Evolutionary conservation across 2,329 filamentous ascomycete species (phyloP).

Genomic region (Diaporthe destruens): DNA sequence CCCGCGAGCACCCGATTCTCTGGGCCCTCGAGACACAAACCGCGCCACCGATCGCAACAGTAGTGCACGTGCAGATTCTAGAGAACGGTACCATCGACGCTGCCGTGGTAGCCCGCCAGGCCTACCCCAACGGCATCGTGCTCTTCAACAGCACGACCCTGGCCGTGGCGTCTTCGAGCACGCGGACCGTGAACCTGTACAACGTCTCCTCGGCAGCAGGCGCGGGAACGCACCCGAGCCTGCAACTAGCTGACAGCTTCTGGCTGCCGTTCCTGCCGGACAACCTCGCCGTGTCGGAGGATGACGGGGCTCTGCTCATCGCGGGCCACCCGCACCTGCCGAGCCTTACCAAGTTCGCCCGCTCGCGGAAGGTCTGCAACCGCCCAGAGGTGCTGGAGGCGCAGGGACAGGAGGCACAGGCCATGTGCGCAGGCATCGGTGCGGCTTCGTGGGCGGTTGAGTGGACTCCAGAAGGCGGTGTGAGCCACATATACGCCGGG

Average conservation of each 20-base stretch:
- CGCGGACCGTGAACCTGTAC: conserved; percentile 50
- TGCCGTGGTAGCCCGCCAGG: conserved; percentile 49
- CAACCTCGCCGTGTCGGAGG: conserved; percentile 52
- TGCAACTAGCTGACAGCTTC: conserved; percentile 1
- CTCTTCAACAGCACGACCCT: conserved; percentile 55
- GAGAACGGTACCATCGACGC: conserved; percentile 18
- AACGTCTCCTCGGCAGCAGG: conserved; percentile 36
- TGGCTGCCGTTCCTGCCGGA: conserved; percentile 55
- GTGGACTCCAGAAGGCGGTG: conserved; percentile 20
- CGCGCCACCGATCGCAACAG: conserved; percentile 49
- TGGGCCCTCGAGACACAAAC: conserved; percentile 52
- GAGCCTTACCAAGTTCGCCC: conserved; percentile 49
- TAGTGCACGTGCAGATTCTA: conserved; percentile 52
- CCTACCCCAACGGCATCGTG: conserved; percentile 59
- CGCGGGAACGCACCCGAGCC: neutral
- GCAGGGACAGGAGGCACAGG: neutral
- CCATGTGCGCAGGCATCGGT: neutral
- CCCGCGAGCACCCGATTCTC: conserved; percentile 45
- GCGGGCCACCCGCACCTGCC: conserved; percentile 56
- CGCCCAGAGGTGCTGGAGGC: conserved; percentile 46
- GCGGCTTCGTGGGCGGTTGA: conserved; percentile 23
- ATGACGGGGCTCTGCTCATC: conserved; percentile 51
- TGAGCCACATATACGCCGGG: conserved; percentile 13
- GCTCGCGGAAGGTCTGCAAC: conserved; percentile 52
- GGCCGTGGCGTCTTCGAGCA: conserved; percentile 54